A percentile compares a stretch with the other conserved stretches of the same genome.
phyloP scores from a whole-genome alignment of 192 early-diverging fungal genomes.

The Diversispora eburnea region DNA sequence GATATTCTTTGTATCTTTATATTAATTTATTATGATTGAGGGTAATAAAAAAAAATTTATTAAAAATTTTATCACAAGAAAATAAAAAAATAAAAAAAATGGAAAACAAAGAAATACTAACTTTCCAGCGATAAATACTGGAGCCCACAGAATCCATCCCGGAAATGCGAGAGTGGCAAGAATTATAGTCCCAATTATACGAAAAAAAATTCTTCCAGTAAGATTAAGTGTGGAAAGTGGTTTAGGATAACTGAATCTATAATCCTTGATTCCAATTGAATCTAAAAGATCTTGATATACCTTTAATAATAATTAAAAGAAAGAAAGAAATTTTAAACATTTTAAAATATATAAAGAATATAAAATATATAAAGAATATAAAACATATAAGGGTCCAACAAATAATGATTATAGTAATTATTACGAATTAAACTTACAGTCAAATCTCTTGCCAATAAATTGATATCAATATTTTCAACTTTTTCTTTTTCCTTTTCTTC shows the following conservation, averaged over 20 bases:
- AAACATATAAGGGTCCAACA: neutral
- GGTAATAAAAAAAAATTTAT: neutral
- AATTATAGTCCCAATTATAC: slow-evolving; percentile 31
- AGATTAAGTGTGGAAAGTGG: slow-evolving; percentile 27
- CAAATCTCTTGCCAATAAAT: neutral
- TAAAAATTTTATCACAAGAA: neutral
- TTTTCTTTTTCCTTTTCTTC: neutral
- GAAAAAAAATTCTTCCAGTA: slow-evolving; percentile 28
- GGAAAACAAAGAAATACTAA: slow-evolving; percentile 1
- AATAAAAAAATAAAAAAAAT: neutral
- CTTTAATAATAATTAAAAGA: slow-evolving; percentile 1
- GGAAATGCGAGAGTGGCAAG: slow-evolving; percentile 34
- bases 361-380: neutral
- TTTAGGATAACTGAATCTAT: slow-evolving; percentile 36
- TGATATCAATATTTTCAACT: slow-evolving; percentile 2
- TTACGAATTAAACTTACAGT: neutral
- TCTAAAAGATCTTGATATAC: slow-evolving; percentile 43
- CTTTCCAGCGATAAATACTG: slow-evolving; percentile 39
- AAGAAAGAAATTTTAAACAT: neutral
- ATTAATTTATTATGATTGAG: neutral
- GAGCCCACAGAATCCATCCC: slow-evolving; percentile 36
- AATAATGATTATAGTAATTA: too few relatives aligned
- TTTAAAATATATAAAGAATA: neutral
- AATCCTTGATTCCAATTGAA: slow-evolving; percentile 40
- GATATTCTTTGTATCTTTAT: slow-evolving; percentile 36